These are phyloP conservation scores for Austroboletus niveus DNA, from an alignment of 1,284 basidiomycete species.

Conservation along the genomic window DNA sequence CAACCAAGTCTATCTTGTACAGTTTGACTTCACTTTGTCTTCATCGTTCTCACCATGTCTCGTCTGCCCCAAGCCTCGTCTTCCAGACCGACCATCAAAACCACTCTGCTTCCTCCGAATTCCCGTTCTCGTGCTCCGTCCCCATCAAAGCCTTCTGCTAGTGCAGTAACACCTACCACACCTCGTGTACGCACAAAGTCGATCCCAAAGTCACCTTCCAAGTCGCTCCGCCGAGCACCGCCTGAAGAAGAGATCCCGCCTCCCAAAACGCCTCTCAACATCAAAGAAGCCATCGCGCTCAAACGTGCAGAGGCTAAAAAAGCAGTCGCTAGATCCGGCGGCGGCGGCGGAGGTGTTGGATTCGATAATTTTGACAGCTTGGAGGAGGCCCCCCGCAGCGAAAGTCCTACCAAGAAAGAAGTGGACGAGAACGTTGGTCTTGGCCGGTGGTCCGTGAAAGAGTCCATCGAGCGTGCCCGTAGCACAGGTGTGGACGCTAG, in stretches of 20 bases:
- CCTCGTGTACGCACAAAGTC: conserved; percentile 37
- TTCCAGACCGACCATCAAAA: conserved; percentile 37
- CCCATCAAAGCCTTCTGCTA: conserved; percentile 36
- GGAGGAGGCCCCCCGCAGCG: conserved; percentile 46
- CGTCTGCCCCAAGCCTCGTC: conserved; percentile 47
- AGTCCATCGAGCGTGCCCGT: conserved; percentile 72
- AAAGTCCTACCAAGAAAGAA: conserved; percentile 28
- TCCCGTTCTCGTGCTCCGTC: conserved; percentile 34
- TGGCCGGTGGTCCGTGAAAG: conserved; percentile 66
- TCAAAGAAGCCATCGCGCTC: conserved; percentile 72
- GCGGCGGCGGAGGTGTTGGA: conserved; percentile 16
- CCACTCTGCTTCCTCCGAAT: conserved; percentile 21
- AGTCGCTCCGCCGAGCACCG: conserved; percentile 31
- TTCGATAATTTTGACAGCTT: conserved; percentile 30
- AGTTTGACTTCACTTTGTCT: background rate
- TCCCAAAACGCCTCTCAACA: conserved; percentile 44
- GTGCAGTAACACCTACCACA: conserved; percentile 22
- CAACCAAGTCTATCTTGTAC: background rate
- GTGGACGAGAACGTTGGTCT: conserved; percentile 55
- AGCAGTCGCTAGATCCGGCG: conserved; percentile 31
- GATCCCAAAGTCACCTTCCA: conserved; percentile 36
- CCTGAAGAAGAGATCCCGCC: conserved; percentile 28
- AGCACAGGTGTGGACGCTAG: conserved; percentile 58
- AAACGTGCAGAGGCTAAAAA: conserved; percentile 75
- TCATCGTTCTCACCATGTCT: conserved; percentile 35